Evolutionary conservation across 2,329 filamentous ascomycete genomes (phyloP), one percentile per base, ranked within the genome.

Genomic region (Corynespora cassiicola): DNA sequence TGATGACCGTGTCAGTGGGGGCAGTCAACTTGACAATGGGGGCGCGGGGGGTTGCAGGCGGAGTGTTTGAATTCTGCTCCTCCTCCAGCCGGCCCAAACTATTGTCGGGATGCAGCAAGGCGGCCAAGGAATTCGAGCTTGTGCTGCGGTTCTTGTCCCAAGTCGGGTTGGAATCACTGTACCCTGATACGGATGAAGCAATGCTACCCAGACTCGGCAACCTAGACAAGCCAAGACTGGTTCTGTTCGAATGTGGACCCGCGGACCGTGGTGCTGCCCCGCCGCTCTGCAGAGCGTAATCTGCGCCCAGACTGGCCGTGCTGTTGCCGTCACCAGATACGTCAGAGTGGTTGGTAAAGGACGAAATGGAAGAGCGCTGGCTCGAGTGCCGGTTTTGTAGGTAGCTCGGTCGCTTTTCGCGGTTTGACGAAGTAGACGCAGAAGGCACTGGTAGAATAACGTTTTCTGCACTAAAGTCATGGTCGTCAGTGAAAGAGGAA

Each of bases 191-290:
- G 1, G 86, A 88, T 5, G 90, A 96, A 2, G 84, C 87, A 72
- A 96, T 90, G 65, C 92, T 96, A 15, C 90, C 90, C 42, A 96
- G 79, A 69, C 91, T 96, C 45, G 91, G 85, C 8, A 90, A 81
- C 16, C 92, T 80, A 14, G 86, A 84, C 37, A 95, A 74, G 2
- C 73, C 71, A 44, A 80, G 76, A 62, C 78, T 81, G 65, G 73
- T 55, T 57, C 72, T 55, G 60, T 73, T 54, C 25, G 56, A 60
- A n/a, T n/a, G n/a, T n/a, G n/a, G n/a, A 28, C 50, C 52, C 38
- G 47, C 61, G 7, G 61, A 63, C 24, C 57, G 61, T 24, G 88
- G 83, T 4, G 82, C 75, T 9, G 88, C 87, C 17, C 90, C 88
- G 12, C 88, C 90, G 2, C 88, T 88, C 57, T 95, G 88, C 22